Percentiles rank a stretch among this genome's conserved stretches.
Evolutionary conservation across 2,329 filamentous ascomycete genomes (phyloP).

Genomic region (Sarocladiaceae sp.): DNA sequence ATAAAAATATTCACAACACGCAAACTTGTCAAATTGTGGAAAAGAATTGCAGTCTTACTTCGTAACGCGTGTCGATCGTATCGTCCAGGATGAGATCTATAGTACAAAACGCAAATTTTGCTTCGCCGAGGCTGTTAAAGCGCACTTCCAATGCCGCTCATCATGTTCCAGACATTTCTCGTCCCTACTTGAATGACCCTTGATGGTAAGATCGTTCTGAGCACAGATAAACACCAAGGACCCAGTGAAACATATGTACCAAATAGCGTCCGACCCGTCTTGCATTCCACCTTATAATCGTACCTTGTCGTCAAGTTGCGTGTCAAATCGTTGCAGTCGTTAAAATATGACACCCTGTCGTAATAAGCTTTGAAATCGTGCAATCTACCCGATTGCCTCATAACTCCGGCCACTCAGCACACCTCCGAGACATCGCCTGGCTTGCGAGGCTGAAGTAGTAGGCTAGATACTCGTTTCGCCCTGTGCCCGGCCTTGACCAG

Average conservation of each 20-base stretch:
- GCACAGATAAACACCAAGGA: not conserved
- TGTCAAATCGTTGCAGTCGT: slow-evolving; percentile 6
- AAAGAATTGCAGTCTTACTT: not conserved
- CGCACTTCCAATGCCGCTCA: not conserved
- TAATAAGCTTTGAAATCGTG: too few relatives aligned
- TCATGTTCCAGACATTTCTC: not conserved
- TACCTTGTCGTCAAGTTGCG: slow-evolving; percentile 2
- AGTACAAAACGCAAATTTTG: not conserved
- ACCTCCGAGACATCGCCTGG: too few relatives aligned
- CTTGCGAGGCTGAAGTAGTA: too few relatives aligned
- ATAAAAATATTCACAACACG: too few relatives aligned
- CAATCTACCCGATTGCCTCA: too few relatives aligned
- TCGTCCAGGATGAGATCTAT: not conserved
- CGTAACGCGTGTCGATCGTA: not conserved
- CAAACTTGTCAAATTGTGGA: not conserved
- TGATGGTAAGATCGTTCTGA: too few relatives aligned
- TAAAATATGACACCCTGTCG: not conserved
- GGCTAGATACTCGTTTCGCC: too few relatives aligned
- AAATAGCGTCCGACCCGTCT: not conserved
- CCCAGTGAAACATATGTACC: not conserved
- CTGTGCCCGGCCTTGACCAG: slow-evolving; percentile 20
- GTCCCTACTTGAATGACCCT: too few relatives aligned
- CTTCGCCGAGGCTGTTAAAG: too few relatives aligned
- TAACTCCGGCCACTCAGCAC: too few relatives aligned
- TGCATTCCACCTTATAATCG: not conserved